phyloP scores from a whole-genome alignment of 2,329 filamentous ascomycete species.

The Amauroascus niger region DNA sequence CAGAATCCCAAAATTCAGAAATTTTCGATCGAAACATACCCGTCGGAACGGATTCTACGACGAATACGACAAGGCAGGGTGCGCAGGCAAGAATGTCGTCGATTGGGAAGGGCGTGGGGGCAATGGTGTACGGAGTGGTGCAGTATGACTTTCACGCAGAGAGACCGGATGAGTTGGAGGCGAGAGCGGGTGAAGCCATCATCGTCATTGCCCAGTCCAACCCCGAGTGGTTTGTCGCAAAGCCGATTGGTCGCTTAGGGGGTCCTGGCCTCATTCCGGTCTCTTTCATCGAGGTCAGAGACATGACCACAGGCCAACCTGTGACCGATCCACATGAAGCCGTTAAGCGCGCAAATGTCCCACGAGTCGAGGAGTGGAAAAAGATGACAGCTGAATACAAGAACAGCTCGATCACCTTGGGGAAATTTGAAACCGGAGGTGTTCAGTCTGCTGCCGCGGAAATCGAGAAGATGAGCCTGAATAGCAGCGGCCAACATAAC shows the following conservation, averaged over 20 bases:
- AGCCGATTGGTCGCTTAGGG: conserved; percentile 94
- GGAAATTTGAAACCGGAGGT: conserved; percentile 60
- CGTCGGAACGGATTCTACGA: conserved; percentile 29
- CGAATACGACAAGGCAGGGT: conserved; percentile 26
- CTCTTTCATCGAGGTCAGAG: conserved; percentile 90
- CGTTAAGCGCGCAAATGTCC: conserved; percentile 78
- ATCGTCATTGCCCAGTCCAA: conserved; percentile 98
- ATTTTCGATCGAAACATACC: conserved; percentile 55
- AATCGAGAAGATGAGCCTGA: conserved; percentile 71
- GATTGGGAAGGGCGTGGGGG: conserved; percentile 51
- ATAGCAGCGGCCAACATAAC: conserved; percentile 44
- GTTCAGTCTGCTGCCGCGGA: conserved; percentile 56
- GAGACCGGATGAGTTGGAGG: conserved; percentile 88
- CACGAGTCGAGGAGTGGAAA: conserved; percentile 97
- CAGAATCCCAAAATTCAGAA: conserved; percentile 77
- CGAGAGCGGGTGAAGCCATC: conserved; percentile 89
- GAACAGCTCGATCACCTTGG: conserved; percentile 93
- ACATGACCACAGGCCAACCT: conserved; percentile 78
- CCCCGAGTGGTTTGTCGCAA: conserved; percentile 97
- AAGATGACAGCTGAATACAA: conserved; percentile 99
- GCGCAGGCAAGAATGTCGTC: conserved; percentile 36
- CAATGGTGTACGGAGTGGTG: conserved; percentile 93
- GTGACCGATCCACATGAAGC: conserved; percentile 76
- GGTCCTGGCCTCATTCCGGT: conserved; percentile 93
- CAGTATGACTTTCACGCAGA: conserved; percentile 96